Base-by-base conservation (phyloP, 495 filamentous ascomycete genomes). In the Neurospora sublineolata region DNA sequence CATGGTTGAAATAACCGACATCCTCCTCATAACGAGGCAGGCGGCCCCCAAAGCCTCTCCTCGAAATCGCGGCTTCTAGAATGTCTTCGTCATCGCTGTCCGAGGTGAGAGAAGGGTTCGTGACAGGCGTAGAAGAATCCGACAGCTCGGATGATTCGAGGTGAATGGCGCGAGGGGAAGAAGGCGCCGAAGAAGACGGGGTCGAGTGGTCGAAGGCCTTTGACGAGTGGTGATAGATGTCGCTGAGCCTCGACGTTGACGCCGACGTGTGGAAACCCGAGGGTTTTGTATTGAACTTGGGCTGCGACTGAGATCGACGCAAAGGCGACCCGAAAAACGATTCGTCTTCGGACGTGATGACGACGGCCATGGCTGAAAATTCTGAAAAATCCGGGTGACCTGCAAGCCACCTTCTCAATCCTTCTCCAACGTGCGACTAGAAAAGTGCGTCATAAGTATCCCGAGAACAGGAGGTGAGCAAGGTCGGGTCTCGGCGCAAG, bases 41-140 rank as follows among this genome's bases (percentile, higher is more conserved):
- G 12, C 52, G 52, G 52, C 52, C 52, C 23, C 86, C 75, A 41
- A 90, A 79, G 30, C 86, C 81, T 58, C 89, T 85, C 33, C 90
- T 87, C 37, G 80, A 70, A 14, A 78, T 72, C 16, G 75, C 75
- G n/a, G 74, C 67, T 36, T 69, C 73, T 4, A 73, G 41, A 30
- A 83, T 82, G n/a, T 83, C 80, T 27, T 84, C 81, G 33, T 85
- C 81, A 23, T 86, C 84, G 73, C 80, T 85, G 68, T 83, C 81
- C 18, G 83, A 84, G 71, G 86, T 85, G 37, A 91, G 77, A 0
- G 90, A 91, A 33, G 92, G 77, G 71, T 84, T 89, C 71, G 88
- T 89, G 16, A 88, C 83, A n/a, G 89, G 86, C 23, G 88, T 88
- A 11, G 90, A 89, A 4, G 83, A 81, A 67, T 77, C 82, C 1